Conservation (phyloP, 2,329 filamentous ascomycete species). For the Diaporthe sp. region DNA sequence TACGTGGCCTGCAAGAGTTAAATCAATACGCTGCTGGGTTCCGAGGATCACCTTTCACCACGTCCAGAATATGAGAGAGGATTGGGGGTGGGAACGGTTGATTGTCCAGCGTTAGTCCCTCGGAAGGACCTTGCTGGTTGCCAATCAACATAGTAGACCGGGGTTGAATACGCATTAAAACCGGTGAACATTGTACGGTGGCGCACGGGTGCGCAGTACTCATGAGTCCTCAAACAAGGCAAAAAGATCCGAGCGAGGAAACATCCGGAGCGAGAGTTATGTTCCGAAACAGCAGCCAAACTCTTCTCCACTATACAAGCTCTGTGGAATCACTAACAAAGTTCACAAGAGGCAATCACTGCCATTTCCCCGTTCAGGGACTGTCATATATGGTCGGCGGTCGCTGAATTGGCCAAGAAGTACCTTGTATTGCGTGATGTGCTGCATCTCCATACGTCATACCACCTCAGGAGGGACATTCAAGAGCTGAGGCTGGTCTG, state of each 20-base stretch:
- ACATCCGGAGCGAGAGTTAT: not conserved
- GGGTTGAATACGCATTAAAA: not conserved
- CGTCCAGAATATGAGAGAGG: no score
- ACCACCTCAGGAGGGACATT: not conserved
- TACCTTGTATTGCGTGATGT: not conserved
- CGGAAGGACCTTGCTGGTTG: not conserved
- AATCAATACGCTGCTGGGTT: no score
- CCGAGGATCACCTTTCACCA: no score
- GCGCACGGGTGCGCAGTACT: not conserved
- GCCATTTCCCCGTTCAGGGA: accelerated
- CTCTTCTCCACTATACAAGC: not conserved
- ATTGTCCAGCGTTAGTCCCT: no score
- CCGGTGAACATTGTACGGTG: not conserved
- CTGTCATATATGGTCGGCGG: not conserved
- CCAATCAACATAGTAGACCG: not conserved
- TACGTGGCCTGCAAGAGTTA: no score
- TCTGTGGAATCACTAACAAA: not conserved
- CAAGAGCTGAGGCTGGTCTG: not conserved
- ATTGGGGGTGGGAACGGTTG: no score
- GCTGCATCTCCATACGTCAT: accelerated
- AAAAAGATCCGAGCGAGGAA: not conserved
- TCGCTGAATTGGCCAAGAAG: not conserved
- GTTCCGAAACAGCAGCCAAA: not conserved
- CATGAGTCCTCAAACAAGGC: not conserved
- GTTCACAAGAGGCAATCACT: not conserved